Evolutionary conservation across 129 eudicot species (phyloP), one percentile per base, ranked within the genome.

Genomic region (Artemisia annua): DNA sequence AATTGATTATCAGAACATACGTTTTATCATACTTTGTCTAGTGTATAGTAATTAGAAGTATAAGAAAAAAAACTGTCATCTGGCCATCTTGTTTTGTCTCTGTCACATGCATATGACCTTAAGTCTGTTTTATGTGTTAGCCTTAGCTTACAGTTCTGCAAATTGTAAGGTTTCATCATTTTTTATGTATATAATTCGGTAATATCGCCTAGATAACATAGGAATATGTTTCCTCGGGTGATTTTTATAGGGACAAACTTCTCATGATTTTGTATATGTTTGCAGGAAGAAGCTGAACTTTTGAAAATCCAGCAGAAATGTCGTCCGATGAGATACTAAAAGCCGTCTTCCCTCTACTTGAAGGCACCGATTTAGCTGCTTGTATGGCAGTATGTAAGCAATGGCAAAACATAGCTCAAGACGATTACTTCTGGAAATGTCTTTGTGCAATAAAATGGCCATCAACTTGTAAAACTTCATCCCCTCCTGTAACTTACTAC

Each of bases 341-440:
- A 82, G 87, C 83, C 18, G 96, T 92, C 13, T 89, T 92, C 65
- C 98, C 98, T 1, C 79, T 85, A 35, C 79, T 92, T 4, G 96
- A 87, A 77, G 95, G 92, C 63, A 18, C 75, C 19, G 98, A 92
- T 62, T 91, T 92, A 44, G 98, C 86, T 57, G 77, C 89, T 74
- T 92, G 98, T 80, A 83, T 79, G 88, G 58, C 30, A 12, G 98
- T 92, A 50, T 83, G 90, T 68, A 92, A 87, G 84, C 90, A 87
- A 74, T 92, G 98, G 98, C 79, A 67, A 70, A 88, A 83, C 26
- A 64, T 89, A 57, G 96, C 96, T 58, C 75, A 53, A 79, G 96
- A 92, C 48, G 98, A 92, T 84, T 92, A 85, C 75, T 81, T 89
- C 19, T 92, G 98, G 98, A 92, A 89, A 78, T 89, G 96, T 73